These are phyloP conservation scores for Penicillium cinerascens DNA, from an alignment of 495 filamentous ascomycete species.

Conservation along the genomic window DNA sequence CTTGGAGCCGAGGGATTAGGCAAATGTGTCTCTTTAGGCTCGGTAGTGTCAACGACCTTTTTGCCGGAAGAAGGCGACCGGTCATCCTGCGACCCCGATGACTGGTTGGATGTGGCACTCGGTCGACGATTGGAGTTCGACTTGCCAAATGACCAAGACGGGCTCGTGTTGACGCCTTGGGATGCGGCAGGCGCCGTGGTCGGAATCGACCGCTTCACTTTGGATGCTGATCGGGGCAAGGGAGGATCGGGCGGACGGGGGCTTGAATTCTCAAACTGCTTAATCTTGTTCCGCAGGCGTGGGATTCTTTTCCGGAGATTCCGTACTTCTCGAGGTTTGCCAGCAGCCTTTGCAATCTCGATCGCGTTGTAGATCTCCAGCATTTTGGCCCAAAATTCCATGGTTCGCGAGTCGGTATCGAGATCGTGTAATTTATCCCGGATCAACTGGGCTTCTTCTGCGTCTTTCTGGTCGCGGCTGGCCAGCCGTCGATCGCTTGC, in stretches of 20 bases:
- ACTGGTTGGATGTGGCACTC: not conserved
- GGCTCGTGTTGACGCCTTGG: not conserved
- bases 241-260: not conserved
- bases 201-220: not conserved
- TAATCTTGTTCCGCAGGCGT: not conserved
- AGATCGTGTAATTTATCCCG: not conserved
- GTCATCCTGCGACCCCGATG: too few species aligned
- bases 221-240: not conserved
- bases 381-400: not conserved
- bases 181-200: not conserved
- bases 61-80: too few species aligned
- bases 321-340: not conserved
- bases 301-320: not conserved
- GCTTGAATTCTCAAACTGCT: not conserved
- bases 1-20: not conserved
- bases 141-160: not conserved
- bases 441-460: not conserved
- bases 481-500: too few species aligned
- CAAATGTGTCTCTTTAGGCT: not conserved
- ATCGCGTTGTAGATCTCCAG: not conserved
- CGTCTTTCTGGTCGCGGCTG: not conserved
- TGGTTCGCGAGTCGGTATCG: not conserved
- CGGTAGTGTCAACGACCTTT: not conserved
- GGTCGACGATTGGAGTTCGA: not conserved
- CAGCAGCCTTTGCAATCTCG: not conserved